Evolutionary conservation across 331 rosid species (phyloP).

Genomic region (Arachis monticola): DNA sequence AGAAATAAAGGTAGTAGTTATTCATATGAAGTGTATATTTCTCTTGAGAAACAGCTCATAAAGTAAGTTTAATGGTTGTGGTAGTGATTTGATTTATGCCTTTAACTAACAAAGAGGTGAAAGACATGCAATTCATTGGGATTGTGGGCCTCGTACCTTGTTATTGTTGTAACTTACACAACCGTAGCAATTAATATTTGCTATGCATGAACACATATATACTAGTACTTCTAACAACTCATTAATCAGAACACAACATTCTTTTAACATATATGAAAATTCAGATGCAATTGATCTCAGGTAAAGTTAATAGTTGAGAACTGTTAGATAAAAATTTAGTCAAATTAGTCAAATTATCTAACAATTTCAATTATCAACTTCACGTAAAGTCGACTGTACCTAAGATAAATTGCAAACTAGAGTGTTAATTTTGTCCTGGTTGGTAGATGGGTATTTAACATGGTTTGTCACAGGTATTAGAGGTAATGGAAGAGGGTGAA

Average conservation of each 20-base stretch:
- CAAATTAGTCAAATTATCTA: no score
- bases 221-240: no score
- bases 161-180: constrained; percentile 22
- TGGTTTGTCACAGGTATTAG: constrained; percentile 57
- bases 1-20: no score
- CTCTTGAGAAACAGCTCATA: not conserved
- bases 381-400: constrained; percentile 53
- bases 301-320: constrained; percentile 4
- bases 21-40: not conserved
- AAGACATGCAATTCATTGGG: constrained; percentile 25
- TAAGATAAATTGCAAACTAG: not conserved
- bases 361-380: no score
- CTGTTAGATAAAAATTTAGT: no score
- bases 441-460: not conserved
- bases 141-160: constrained; percentile 21
- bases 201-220: no score
- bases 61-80: constrained; percentile 10
- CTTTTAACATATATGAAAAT: not conserved
- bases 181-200: constrained; percentile 19
- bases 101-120: constrained; percentile 29
- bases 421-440: no score
- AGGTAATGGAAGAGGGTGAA: constrained; percentile 76
- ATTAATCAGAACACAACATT: not conserved
- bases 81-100: not conserved
- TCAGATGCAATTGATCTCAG: constrained; percentile 70